These are phyloP conservation scores for Apium graveolens DNA, from an alignment of 129 eudicot species.

Conservation along the genomic window DNA sequence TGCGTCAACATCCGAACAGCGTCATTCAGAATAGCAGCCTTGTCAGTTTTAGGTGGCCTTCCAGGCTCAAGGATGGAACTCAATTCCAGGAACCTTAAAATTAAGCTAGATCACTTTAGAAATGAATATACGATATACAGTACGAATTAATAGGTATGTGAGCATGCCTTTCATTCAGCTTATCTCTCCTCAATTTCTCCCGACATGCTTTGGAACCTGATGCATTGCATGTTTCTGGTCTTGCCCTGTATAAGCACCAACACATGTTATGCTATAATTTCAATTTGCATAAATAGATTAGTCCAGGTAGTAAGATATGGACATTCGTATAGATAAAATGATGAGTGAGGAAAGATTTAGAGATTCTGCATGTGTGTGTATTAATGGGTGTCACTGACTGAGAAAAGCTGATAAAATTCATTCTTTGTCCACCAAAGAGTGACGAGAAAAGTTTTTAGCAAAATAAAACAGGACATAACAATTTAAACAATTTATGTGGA, in stretches of 20 bases:
- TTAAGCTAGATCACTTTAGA: conserved; percentile 11
- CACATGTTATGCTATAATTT: background rate
- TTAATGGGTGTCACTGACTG: background rate
- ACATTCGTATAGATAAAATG: background rate
- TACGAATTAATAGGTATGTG: background rate
- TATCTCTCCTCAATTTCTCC: conserved; percentile 63
- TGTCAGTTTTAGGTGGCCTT: conserved; percentile 65
- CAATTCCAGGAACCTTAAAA: conserved; percentile 61
- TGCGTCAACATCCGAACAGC: conserved; percentile 67
- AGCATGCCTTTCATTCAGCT: conserved; percentile 66
- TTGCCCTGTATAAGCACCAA: conserved; percentile 36
- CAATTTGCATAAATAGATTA: background rate
- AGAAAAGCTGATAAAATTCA: background rate
- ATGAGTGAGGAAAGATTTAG: background rate
- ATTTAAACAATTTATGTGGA: background rate
- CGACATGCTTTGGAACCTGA: conserved; percentile 67
- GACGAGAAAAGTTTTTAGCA: background rate
- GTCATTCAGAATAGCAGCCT: conserved; percentile 51
- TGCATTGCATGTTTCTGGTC: conserved; percentile 37
- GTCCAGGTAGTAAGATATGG: background rate
- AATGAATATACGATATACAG: background rate
- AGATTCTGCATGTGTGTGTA: background rate
- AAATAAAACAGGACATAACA: background rate
- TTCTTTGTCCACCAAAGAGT: background rate
- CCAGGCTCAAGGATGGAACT: conserved; percentile 69